A percentile compares a stretch with the other conserved stretches of the same genome.
Evolutionary conservation across 331 rosid genomes (phyloP).

Genomic region (Malus hybrid): DNA sequence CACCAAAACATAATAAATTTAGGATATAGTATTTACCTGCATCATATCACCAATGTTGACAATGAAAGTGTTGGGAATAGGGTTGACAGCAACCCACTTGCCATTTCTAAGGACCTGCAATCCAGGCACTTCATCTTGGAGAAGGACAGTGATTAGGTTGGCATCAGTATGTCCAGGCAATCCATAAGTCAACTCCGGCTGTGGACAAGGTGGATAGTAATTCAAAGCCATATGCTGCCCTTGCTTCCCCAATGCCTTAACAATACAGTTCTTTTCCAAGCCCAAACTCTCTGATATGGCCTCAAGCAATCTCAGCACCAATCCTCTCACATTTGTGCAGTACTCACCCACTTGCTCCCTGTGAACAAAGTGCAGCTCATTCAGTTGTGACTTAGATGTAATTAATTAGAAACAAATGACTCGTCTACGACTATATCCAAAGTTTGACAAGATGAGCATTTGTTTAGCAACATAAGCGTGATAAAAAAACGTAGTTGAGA

Average conservation of each 20-base stretch:
- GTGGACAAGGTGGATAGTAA: slow-evolving; percentile 48
- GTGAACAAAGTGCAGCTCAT: background rate
- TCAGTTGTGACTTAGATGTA: background rate
- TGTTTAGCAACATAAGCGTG: background rate
- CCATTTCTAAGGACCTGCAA: slow-evolving; percentile 40
- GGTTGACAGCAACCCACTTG: slow-evolving; percentile 37
- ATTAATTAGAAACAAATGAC: background rate
- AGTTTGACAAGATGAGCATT: background rate
- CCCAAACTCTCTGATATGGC: slow-evolving; percentile 48
- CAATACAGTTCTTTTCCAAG: slow-evolving; percentile 13
- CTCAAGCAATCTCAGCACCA: slow-evolving; percentile 28
- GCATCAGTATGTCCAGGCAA: slow-evolving; percentile 46
- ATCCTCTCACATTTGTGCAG: slow-evolving; percentile 31
- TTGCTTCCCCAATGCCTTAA: slow-evolving; percentile 31
- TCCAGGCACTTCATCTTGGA: slow-evolving; percentile 48
- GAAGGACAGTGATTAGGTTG: slow-evolving; percentile 39
- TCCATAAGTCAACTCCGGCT: slow-evolving; percentile 50
- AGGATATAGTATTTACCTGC: slow-evolving; percentile 26
- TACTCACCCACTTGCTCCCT: slow-evolving; percentile 55
- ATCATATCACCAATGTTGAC: slow-evolving; percentile 11
- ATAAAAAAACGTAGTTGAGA: background rate
- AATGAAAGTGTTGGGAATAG: slow-evolving; percentile 36
- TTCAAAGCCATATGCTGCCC: slow-evolving; percentile 54
- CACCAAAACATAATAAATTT: too few relatives aligned
- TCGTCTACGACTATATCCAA: too few relatives aligned